A percentile compares a stretch with the other conserved stretches of the same genome.
Conservation (phyloP, 495 filamentous ascomycete species). For the Penicillium silybi region DNA sequence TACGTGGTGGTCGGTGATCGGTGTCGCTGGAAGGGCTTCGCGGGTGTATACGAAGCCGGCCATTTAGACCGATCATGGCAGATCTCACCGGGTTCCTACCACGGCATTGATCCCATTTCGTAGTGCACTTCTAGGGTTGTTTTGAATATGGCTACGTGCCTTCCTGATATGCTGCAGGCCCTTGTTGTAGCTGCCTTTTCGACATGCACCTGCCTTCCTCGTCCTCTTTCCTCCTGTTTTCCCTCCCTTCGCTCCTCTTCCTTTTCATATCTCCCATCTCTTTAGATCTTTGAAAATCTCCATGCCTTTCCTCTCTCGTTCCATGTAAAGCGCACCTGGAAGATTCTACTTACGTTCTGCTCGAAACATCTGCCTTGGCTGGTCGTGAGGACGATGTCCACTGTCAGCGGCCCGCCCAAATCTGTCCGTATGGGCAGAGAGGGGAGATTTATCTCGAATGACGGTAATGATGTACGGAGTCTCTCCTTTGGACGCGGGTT, state of each 20-base stretch:
- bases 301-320: background rate
- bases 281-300: background rate
- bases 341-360: background rate
- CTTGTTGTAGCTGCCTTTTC: background rate
- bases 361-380: background rate
- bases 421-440: constrained; percentile 23
- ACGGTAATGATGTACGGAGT: constrained; percentile 13
- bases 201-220: background rate
- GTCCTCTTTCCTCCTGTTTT: background rate
- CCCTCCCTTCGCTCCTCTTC: background rate
- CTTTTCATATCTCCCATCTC: constrained; percentile 1
- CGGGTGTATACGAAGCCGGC: constrained; percentile 51
- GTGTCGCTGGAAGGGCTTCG: constrained; percentile 49
- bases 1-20: constrained; percentile 45
- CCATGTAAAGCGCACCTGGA: background rate
- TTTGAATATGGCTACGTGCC: background rate
- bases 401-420: constrained; percentile 21
- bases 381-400: constrained; percentile 24
- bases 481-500: constrained; percentile 21
- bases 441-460: constrained; percentile 11
- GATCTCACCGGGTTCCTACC: constrained; percentile 25
- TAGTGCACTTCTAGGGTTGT: background rate
- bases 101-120: background rate
- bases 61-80: constrained; percentile 54
- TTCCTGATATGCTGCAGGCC: background rate